Evolutionary conservation across 306 rosid genomes (phyloP), one percentile per base, ranked within the genome.

Genomic region (Astragalus membranaceus): DNA sequence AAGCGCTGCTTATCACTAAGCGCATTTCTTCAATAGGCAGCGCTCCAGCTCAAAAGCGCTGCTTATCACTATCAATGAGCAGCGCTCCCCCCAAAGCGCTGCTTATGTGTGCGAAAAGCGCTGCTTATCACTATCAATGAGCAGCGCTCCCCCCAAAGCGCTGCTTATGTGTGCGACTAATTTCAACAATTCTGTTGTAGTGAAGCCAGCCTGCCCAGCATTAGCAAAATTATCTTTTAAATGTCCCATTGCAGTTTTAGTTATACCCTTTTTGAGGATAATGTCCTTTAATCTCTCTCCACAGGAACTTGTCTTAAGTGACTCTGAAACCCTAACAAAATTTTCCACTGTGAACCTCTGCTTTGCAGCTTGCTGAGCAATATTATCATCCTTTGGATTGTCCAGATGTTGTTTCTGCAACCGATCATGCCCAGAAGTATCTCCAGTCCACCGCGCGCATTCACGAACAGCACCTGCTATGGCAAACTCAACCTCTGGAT

Each of bases 401-500:
- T 86, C 86, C 76, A 81, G 74, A 50, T 91, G 85, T 64, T 88
- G 83, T 83, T 83, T 89, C 83, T 91, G 96, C 88, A 89, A 84
- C 75, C 62, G 83, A 75, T 95, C 92, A 91, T 89, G 85, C 76
- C 80, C 86, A 91, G 82, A 64, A 95, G 78, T 73, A 91, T 91
- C 88, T 89, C 96, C 66, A 91, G 85, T 75, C 99, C 99, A 75
- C 85, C 92, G 78, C n/a, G n/a, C n/a, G n/a, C 79, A 91, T 53
- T 95, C 97, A 69, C 96, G 95, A 74, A 95, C 93, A 37, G 97
- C 97, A 56, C 97, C 97, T 51, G 99, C 86, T 80, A 95, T 95
- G 68, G 95, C 89, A 86, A 91, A 95, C 82, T 91, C 99, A 78
- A 91, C 88, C 87, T 95, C 97, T 14, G 99, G 99, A 86, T 95